Evolutionary conservation across 768 basidiomycete species (phyloP).

Genomic region (Zangia roseola): DNA sequence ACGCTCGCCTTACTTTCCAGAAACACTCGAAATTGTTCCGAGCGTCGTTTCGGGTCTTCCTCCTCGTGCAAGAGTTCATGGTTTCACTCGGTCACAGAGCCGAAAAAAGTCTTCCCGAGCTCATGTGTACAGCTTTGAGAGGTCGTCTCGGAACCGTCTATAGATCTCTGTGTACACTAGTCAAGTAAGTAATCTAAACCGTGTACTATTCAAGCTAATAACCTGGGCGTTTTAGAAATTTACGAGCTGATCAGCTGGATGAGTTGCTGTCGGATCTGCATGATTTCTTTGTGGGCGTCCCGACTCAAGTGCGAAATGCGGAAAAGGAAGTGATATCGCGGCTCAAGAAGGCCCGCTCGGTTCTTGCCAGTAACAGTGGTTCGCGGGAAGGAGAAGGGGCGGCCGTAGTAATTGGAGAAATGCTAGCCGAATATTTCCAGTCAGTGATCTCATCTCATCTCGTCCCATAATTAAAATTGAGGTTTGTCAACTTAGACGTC

Average conservation of each 20-base stretch:
- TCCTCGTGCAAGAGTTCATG: conserved; percentile 45
- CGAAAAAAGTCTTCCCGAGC: conserved; percentile 32
- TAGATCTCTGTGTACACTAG: conserved; percentile 44
- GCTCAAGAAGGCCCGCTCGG: conserved; percentile 20
- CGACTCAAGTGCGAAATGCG: conserved; percentile 29
- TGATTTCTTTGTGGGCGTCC: conserved; percentile 36
- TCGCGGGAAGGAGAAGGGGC: conserved; percentile 16
- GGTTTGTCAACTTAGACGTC: conserved; percentile 33
- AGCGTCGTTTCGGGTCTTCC: conserved; percentile 48
- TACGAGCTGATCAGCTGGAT: conserved; percentile 34
- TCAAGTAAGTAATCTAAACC: conserved; percentile 40
- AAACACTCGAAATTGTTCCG: conserved; percentile 35
- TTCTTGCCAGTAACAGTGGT: conserved; percentile 16
- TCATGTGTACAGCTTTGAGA: conserved; percentile 46
- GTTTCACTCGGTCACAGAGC: conserved; percentile 42
- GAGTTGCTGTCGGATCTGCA: conserved; percentile 42
- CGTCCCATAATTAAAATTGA: not conserved
- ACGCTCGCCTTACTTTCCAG: conserved; percentile 39
- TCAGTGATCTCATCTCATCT: conserved; percentile 26
- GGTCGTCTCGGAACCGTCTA: conserved; percentile 44
- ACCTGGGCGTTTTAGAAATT: conserved; percentile 35
- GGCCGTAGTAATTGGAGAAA: conserved; percentile 39
- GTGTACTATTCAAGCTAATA: conserved; percentile 14
- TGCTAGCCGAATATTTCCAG: conserved; percentile 53
- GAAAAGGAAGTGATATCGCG: conserved; percentile 35